Conservation (phyloP, 192 early-diverging fungal genomes). For the Endogone sp. region DNA sequence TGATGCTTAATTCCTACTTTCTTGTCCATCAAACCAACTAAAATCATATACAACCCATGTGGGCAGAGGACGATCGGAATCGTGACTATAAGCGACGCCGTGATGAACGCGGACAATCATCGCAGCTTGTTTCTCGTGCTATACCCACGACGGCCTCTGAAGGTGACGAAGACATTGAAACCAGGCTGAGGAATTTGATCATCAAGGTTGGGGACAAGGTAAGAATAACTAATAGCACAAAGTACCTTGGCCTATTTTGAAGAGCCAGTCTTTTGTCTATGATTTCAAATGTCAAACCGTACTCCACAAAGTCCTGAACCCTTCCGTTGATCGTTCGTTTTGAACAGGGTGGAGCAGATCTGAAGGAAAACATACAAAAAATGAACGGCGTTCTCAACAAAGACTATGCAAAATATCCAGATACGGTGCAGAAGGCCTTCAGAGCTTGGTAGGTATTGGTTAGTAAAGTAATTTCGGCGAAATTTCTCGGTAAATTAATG, state of each 20-base stretch:
- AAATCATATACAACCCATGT: no score
- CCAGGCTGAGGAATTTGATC: slow-evolving; percentile 63
- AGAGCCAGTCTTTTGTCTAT: no score
- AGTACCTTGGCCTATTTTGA: no score
- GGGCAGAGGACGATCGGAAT: no score
- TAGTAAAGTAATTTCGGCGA: neutral
- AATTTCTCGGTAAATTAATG: no score
- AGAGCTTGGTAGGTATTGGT: slow-evolving; percentile 61
- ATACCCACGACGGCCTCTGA: slow-evolving; percentile 4
- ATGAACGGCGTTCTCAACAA: slow-evolving; percentile 66
- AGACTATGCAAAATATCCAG: slow-evolving; percentile 64
- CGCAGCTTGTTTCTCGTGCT: no score
- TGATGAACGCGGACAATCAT: no score
- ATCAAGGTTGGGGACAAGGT: slow-evolving; percentile 76
- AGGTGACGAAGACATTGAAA: slow-evolving; percentile 60
- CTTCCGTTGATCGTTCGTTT: neutral
- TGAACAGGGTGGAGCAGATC: slow-evolving; percentile 48
- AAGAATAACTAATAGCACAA: slow-evolving; percentile 6
- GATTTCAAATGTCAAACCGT: no score
- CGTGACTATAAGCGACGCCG: no score
- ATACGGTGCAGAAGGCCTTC: slow-evolving; percentile 56
- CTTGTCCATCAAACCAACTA: no score
- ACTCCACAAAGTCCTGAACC: no score
- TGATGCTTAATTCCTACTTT: no score
- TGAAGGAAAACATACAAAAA: slow-evolving; percentile 61